These are phyloP conservation scores for Guadua angustifolia DNA, from an alignment of 176 grass and related monocot species.

Conservation along the genomic window DNA sequence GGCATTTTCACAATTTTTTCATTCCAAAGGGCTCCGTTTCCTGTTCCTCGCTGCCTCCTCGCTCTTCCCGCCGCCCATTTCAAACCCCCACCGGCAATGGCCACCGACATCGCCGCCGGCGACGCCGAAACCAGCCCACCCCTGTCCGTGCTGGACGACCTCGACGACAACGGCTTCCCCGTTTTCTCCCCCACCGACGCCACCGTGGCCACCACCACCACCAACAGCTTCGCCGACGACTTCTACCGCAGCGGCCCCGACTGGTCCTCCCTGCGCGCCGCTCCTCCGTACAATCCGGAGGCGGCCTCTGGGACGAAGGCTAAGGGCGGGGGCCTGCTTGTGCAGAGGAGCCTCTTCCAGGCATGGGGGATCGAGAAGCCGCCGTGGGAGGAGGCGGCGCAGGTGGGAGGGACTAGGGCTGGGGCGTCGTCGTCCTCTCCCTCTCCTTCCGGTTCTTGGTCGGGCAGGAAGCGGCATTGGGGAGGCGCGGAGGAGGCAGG, in stretches of 20 bases:
- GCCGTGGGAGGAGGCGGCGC: background rate
- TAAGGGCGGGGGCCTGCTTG: conserved; percentile 12
- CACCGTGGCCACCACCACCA: background rate
- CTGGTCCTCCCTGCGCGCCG: conserved; percentile 54
- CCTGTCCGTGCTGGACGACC: background rate
- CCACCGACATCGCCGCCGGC: conserved; percentile 28
- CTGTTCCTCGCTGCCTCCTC: background rate
- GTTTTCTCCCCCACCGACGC: background rate
- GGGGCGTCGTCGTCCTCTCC: background rate
- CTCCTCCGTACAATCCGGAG: background rate
- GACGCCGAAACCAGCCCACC: conserved; percentile 2
- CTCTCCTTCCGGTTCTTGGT: conserved; percentile 13
- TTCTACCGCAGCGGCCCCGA: conserved; percentile 70
- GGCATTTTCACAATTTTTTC: too few relatives aligned
- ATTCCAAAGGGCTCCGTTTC: too few relatives aligned
- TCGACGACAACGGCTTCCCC: conserved; percentile 67
- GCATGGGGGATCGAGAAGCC: conserved; percentile 62
- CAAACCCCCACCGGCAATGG: conserved; percentile 50
- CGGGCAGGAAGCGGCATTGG: conserved; percentile 25
- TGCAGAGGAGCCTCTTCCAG: conserved; percentile 71
- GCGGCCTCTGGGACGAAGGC: background rate
- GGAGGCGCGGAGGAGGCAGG: background rate
- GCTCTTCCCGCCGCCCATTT: conserved; percentile 53
- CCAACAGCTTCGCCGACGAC: conserved; percentile 51
- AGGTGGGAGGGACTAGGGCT: background rate